Evolutionary conservation across 345 rosid species (phyloP).

Genomic region (Euphorbia peplus): DNA sequence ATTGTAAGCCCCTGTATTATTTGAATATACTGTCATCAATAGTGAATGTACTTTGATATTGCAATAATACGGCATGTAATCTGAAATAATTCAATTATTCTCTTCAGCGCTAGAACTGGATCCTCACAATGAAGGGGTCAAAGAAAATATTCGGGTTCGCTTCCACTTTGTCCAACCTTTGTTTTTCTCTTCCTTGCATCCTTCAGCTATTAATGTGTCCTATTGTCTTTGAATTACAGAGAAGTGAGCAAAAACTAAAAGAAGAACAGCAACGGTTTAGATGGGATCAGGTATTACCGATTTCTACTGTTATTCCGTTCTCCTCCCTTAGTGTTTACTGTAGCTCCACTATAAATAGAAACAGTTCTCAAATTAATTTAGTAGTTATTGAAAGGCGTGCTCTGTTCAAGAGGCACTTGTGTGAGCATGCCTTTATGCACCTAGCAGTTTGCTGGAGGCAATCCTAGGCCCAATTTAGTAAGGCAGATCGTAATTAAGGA

Average conservation of each 20-base stretch:
- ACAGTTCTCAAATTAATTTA: no score
- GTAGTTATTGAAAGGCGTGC: no score
- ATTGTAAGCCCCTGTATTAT: background rate
- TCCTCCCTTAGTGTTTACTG: background rate
- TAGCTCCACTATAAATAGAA: background rate
- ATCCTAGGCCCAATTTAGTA: no score
- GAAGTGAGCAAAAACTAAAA: conserved; percentile 63
- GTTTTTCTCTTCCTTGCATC: background rate
- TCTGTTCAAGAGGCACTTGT: no score
- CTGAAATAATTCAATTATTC: conserved; percentile 12
- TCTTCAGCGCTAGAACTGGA: conserved; percentile 74
- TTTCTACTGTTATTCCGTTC: background rate
- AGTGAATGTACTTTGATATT: background rate
- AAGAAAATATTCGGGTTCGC: conserved; percentile 72
- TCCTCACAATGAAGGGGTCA: conserved; percentile 65
- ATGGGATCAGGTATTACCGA: conserved; percentile 46
- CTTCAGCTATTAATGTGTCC: background rate
- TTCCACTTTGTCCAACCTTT: conserved; percentile 8
- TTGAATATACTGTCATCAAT: background rate
- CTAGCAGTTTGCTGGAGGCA: no score
- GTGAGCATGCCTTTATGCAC: no score
- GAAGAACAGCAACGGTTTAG: conserved; percentile 51
- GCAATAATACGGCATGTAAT: background rate
- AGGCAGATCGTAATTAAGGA: no score
- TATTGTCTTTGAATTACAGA: conserved; percentile 35